A percentile compares a stretch with the other conserved stretches of the same genome.
Conservation (phyloP, 2,329 filamentous ascomycete genomes). For the Tricladium varicosporioides region DNA sequence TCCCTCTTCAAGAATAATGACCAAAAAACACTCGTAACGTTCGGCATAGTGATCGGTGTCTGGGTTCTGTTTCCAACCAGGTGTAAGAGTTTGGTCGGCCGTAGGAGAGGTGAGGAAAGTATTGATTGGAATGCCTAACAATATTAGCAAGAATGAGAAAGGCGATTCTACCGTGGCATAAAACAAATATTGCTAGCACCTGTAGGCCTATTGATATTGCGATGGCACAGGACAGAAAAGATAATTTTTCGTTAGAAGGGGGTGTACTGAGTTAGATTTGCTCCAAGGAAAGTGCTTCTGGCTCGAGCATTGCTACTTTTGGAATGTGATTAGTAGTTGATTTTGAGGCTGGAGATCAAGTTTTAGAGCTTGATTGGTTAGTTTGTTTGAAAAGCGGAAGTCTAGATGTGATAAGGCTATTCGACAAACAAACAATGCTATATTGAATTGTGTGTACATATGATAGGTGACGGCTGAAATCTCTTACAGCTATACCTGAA, state of each 20-base stretch:
- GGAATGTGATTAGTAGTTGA: too few relatives aligned
- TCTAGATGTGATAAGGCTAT: too few relatives aligned
- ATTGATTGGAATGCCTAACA: conserved; percentile 15
- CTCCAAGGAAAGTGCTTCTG: conserved; percentile 13
- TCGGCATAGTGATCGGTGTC: conserved; percentile 18
- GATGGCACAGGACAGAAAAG: conserved; percentile 1
- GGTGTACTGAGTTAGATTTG: conserved; percentile 5
- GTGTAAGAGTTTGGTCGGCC: conserved; percentile 8
- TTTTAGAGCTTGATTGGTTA: too few relatives aligned
- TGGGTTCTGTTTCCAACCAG: conserved; percentile 9
- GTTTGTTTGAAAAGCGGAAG: too few relatives aligned
- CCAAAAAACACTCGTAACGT: conserved; percentile 20
- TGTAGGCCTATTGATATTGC: conserved; percentile 4
- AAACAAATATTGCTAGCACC: conserved; percentile 17
- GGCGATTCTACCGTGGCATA: conserved; percentile 10
- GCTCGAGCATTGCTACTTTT: neutral
- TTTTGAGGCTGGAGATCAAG: too few relatives aligned
- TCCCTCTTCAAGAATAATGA: conserved; percentile 23
- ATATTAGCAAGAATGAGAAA: conserved; percentile 16
- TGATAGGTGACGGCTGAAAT: too few relatives aligned
- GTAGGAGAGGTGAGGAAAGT: conserved; percentile 14
- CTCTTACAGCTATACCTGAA: too few relatives aligned
- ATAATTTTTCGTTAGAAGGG: conserved; percentile 13
- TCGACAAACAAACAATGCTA: too few relatives aligned
- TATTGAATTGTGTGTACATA: too few relatives aligned